Evolutionary conservation across 257 asterid species (phyloP), one percentile per base, ranked within the genome.

Genomic region (Fraxinus quadrangulata): DNA sequence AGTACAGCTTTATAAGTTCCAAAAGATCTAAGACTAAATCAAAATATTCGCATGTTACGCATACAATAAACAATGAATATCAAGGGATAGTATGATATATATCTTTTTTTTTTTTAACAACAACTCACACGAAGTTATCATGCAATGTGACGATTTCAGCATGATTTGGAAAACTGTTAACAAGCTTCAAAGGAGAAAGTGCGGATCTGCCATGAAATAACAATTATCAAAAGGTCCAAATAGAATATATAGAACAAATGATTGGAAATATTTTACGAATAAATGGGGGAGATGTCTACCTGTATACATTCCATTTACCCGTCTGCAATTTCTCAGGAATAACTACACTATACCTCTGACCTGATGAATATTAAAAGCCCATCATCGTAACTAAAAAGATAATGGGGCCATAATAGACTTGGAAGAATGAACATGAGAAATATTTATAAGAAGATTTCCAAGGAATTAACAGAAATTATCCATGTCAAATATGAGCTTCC

Each of bases 281-380:
- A 40, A 54, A 45, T 82, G 51, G n/a, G 77, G 71, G 75, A 79
- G 71, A 21, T 49, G 75, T 34, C 73, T 70, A 95, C 99, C 99
- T 95, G 87, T 95, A 90, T 13, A 95, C 99, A 83, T 93, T 87
- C 99, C 99, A 95, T 85, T 95, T 93, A 68, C 98, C 99, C 2
- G 94, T 87, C 68, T 90, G 91, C 86, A 95, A 77, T 87, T 90
- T 95, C 89, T 95, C 99, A 4, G 99, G 99, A 80, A 95, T 97
- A 77, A 89, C 94, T 70, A 85, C 94, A 49, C 99, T 90, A 81
- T 88, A 95, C 36, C 92, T 69, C 78, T 95, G 88, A 78, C 88
- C 99, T 95, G 91, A 78, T 75, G 76, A 83, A 78, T 66, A 74
- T 75, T 26, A 65, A 73, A 80, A 74, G 23, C 31, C 30, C 69